Evolutionary conservation across 2,329 filamentous ascomycete species (phyloP), one percentile per base, ranked within the genome.

Genomic region (Purpureocillium lavendulum): DNA sequence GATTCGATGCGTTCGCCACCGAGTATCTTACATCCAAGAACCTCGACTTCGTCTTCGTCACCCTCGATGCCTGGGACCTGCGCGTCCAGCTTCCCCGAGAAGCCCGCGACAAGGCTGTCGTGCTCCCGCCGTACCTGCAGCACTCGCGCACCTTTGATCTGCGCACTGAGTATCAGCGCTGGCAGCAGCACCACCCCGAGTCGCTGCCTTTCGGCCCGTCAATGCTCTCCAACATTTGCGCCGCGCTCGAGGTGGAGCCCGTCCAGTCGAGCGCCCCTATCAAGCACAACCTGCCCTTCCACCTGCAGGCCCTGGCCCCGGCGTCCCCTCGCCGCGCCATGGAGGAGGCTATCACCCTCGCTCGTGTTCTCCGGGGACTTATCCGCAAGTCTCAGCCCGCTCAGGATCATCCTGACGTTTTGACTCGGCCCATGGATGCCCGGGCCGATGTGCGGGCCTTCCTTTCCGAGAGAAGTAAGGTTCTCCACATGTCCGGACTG

Each of bases 151-250:
- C 90, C 42, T 98, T 97, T 60, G 92, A 97, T 60, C 77, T 98
- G 42, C 85, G 92, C 47, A 94, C 88, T 55, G 92, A 98, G 67
- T 98, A 98, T 62, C 89, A 96, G 69, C 80, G 89, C 60, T 98
- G 92, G 89, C 92, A 97, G 66, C 87, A 94, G 56, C 90, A 97
- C 64, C 92, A 98, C 58, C 92, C 92, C 30, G 92, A 98, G 69
- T 96, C 90, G 41, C 76, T 98, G 40, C 90, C 92, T 3, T 98
- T 97, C 58, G 92, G 90, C 14, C 90, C 92, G 36, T 95, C 87
- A 43, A 94, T 92, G 62, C 75, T 98, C 49, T 84, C 89, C 53
- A 97, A 97, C 66, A 98, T 98, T 61, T 98, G 92, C 69, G 92
- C 92, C 47, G 92, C 92, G 40, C 81, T 98, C 39, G 92, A 98